Evolutionary conservation across 1,139 yeast genomes (phyloP), one percentile per base, ranked within the genome.

Genomic region (Geotrichum aggregatum): DNA sequence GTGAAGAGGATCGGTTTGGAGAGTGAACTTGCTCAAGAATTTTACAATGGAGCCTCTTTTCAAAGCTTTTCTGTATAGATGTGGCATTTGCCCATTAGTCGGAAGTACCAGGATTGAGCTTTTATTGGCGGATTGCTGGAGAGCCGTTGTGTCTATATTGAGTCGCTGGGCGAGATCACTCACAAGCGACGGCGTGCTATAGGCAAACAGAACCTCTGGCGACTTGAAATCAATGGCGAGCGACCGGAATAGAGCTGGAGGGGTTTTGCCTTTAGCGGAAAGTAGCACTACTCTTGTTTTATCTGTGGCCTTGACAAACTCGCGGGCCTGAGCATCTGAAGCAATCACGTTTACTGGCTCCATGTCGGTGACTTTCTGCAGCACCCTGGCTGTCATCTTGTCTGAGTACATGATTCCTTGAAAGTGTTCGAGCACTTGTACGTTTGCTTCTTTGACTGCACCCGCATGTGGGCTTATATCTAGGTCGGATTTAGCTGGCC

Each of bases 201-300:
- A 21, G 3, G 35, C 45, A 18, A 44, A 44, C 33, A 33, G 11
- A 21, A 14, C 24, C 8, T 44, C 26, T 16, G 18, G 31, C 3
- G 35, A 11, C 11, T 35, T 38, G 19, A 44, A 44, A 10, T 44
- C 48, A 19, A 35, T 34, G 14, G 48, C 30, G 4, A 44, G 19
- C n/a, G 47, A 31, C 16, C 16, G 22, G 39, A 14, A 43, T 19
- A 43, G 30, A 13, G 11, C 19, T 31, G 47, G 38, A n/a, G 47
- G 28, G 30, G 14, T 5, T 31, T 3, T 22, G n/a, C 30, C 30
- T 34, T 19, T 30, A 14, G 13, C 24, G 19, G 36, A 24, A 5
- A 43, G 28, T 11, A 43, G 47, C 14, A 43, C 30, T 8, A 43
- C 18, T 24, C 26, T 43, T n/a, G 16, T 43, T 13, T 13, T 43